A percentile compares a stretch with the other conserved stretches of the same genome.
phyloP scores from a whole-genome alignment of 1,139 yeast species.

The Blastobotrys petasosporus region DNA sequence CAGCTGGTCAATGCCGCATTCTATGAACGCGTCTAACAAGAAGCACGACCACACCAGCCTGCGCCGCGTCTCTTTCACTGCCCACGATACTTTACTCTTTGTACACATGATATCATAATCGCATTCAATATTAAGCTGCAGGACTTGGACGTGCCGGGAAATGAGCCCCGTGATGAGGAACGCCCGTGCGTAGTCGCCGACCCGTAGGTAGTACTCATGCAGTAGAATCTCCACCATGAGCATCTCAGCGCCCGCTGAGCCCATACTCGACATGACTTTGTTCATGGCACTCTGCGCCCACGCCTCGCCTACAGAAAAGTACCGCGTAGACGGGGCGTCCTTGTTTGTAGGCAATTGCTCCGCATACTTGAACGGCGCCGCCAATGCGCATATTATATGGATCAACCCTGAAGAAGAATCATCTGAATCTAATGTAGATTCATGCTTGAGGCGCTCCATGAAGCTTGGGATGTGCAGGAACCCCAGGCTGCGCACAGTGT shows the following conservation, averaged over 20 bases:
- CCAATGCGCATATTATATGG: constrained; percentile 7
- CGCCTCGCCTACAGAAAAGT: background rate
- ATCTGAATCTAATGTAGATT: background rate
- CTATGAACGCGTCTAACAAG: constrained; percentile 6
- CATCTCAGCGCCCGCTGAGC: constrained; percentile 7
- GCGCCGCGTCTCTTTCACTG: constrained; percentile 10
- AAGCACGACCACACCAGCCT: constrained; percentile 14
- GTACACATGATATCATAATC: constrained; percentile 7
- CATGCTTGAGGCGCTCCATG: constrained; percentile 3
- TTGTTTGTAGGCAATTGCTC: background rate
- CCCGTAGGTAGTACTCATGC: constrained; percentile 11
- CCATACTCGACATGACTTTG: background rate
- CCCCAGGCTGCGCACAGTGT: constrained; percentile 7
- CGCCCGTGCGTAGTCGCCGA: constrained; percentile 7
- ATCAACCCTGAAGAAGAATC: constrained; percentile 4
- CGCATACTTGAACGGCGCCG: constrained; percentile 7
- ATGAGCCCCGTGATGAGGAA: constrained; percentile 9
- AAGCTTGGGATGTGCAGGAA: constrained; percentile 11
- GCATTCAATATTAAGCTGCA: constrained; percentile 13
- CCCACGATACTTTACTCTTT: background rate
- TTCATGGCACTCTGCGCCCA: constrained; percentile 10
- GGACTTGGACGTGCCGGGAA: constrained; percentile 10
- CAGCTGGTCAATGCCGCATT: constrained; percentile 12
- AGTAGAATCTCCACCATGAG: constrained; percentile 9
- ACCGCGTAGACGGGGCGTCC: too few species aligned